Conservation (phyloP, 306 rosid species). For the Medicago lupulina region DNA sequence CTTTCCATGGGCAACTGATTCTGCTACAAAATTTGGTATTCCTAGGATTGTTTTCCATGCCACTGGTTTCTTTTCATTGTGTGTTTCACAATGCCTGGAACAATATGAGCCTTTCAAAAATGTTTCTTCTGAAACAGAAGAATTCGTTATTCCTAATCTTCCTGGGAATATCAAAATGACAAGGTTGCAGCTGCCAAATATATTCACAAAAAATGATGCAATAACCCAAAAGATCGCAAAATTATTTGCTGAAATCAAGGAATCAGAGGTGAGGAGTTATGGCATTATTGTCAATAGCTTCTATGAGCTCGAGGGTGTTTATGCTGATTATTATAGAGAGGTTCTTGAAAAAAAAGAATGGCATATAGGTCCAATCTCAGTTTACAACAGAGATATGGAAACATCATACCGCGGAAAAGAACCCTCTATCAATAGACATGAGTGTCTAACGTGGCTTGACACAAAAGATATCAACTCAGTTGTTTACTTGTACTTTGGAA, state of each 20-base stretch:
- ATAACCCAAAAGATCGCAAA: background rate
- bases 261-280: conserved; percentile 47
- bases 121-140: conserved; percentile 51
- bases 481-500: conserved; percentile 63
- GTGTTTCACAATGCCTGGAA: background rate
- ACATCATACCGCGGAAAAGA: conserved; percentile 25
- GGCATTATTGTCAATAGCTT: conserved; percentile 64
- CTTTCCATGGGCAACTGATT: conserved; percentile 46
- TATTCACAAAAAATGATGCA: background rate
- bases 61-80: conserved; percentile 39
- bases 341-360: conserved; percentile 55
- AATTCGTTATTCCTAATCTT: conserved; percentile 49
- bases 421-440: background rate
- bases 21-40: conserved; percentile 45
- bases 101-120: conserved; percentile 41
- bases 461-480: conserved; percentile 48
- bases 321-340: conserved; percentile 50
- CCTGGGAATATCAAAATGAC: conserved; percentile 52
- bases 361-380: conserved; percentile 69
- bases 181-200: conserved; percentile 25
- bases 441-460: conserved; percentile 51
- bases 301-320: conserved; percentile 59
- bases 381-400: background rate
- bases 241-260: background rate
- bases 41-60: conserved; percentile 51